Evolutionary conservation across 768 basidiomycete genomes (phyloP), one percentile per base, ranked within the genome.

Genomic region (Mycena indigotica): DNA sequence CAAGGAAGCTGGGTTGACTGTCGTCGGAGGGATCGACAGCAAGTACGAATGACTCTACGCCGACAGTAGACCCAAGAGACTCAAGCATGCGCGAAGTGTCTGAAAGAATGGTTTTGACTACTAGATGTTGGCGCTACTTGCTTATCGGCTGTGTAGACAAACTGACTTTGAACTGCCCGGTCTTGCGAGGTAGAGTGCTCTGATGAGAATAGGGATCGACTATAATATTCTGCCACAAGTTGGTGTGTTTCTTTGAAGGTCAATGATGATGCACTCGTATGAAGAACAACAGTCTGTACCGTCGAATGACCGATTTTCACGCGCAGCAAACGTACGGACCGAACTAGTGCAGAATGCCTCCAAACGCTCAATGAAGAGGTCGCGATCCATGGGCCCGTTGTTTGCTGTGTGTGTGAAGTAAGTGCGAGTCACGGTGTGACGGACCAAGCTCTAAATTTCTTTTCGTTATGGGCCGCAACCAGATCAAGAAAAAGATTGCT

Each of bases 171-270:
- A 38, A 57, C 56, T 44, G 53, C 51, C 24, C 58, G 63, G 49
- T 65, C 63, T 10, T 63, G 60, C 2, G 51, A 40, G 23, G 62
- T 51, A 30, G 39, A 25, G 13, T 55, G 29, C 35, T 61, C 65
- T 25, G 68, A 57, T 56, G 65, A 67, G 68, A 86, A 86, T 28
- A 89, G 78, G 68, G 80, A 79, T 65, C 75, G 81, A 58, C 78
- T 77, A 62, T 89, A 85, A 79, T 83, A 82, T 68, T 87, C 81
- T n/a, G 86, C 84, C 58, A 87, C 78, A 46, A 74, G 75, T 65
- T 76, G 75, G 65, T 81, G 81, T 55, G 74, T 80, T 76, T 80
- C 67, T 24, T 44, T 35, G 52, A 60, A 58, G 65, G 58, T 49
- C 57, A 58, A 46, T 72, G 62, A 75, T 67, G 53, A 52, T 45